Evolutionary conservation across 805 yeast genomes (phyloP), one percentile per base, ranked within the genome.

Genomic region (Teunomyces panamensis): DNA sequence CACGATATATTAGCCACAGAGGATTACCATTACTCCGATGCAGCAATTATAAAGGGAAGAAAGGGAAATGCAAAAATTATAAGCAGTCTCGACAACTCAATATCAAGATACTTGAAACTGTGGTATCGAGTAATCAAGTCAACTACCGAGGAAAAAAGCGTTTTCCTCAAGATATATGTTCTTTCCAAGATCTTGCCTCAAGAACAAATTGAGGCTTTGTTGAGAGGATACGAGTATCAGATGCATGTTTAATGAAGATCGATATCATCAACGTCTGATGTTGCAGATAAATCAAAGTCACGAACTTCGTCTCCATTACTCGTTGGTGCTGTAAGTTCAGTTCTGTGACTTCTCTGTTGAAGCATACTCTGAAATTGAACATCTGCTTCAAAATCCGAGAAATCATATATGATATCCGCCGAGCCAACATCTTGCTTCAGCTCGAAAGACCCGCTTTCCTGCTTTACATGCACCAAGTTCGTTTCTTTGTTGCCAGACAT

Each of bases 331-430:
- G 41, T 24, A 20, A 26, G 13, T 6, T 4, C 26, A 20, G 29
- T 20, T 10, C 30, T n/a, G n/a, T 10, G 8, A 26, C 17, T 26
- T 11, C 41, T 43, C 29, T 48, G 43, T 20, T 42, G 36, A 9
- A 57, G 24, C 60, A 56, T 54, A 26, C 9, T 26, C 9, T 51
- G 53, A 11, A 57, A 56, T 10, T 43, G 46, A 11, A 46, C 51
- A 34, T 57, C 58, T 35, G 55, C 59, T 39, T 59, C 63, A 35
- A 53, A 54, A 20, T 58, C 63, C 9, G 62, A 55, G n/a, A 59
- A 34, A 37, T 59, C 60, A 41, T 56, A 51, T 7, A 56, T 55
- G 1, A 56, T 53, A 30, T 55, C 55, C 7, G 59, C 57, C n/a
- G 54, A 49, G 4, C 52, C 49, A 10, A 52, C 29, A 9, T 26